Conservation (phyloP, 257 asterid genomes). For the Lavandula angustifolia region DNA sequence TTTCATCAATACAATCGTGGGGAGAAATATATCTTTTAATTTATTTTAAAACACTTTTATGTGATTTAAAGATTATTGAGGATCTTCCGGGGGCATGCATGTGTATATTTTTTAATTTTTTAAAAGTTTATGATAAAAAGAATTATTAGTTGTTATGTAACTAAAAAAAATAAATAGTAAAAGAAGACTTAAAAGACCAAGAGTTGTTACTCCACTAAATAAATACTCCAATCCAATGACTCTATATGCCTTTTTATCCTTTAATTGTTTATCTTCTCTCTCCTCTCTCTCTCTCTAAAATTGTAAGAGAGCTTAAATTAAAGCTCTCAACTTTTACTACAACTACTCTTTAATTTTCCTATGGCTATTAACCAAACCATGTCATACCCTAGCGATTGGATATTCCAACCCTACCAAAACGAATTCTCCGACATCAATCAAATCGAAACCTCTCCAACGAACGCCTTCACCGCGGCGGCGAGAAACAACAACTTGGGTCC, state of each 20-base stretch:
- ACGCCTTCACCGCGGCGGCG: slow-evolving; percentile 1
- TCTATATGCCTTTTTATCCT: not conserved
- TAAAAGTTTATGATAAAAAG: too few relatives aligned
- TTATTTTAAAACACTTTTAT: too few relatives aligned
- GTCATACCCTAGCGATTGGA: slow-evolving; percentile 43
- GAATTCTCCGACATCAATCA: slow-evolving; percentile 22
- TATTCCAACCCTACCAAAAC: slow-evolving; percentile 33
- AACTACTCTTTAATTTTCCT: not conserved
- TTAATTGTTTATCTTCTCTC: not conserved
- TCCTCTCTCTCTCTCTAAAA: slow-evolving; percentile 4
- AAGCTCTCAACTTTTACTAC: not conserved
- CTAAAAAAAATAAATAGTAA: not conserved
- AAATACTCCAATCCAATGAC: slow-evolving; percentile 28
- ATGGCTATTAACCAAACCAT: slow-evolving; percentile 48
- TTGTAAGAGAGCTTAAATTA: not conserved
- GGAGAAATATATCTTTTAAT: too few relatives aligned
- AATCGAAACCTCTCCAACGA: slow-evolving; percentile 22
- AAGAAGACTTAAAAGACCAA: slow-evolving; percentile 11
- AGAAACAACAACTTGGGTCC: slow-evolving; percentile 33
- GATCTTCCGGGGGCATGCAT: too few relatives aligned
- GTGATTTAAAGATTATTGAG: too few relatives aligned
- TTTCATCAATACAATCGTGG: too few relatives aligned
- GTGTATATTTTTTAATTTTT: too few relatives aligned
- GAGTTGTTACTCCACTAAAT: slow-evolving; percentile 31
- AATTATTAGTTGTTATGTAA: not conserved